Conservation (phyloP, 768 basidiomycete genomes). For the Clitopilus hobsonii region DNA sequence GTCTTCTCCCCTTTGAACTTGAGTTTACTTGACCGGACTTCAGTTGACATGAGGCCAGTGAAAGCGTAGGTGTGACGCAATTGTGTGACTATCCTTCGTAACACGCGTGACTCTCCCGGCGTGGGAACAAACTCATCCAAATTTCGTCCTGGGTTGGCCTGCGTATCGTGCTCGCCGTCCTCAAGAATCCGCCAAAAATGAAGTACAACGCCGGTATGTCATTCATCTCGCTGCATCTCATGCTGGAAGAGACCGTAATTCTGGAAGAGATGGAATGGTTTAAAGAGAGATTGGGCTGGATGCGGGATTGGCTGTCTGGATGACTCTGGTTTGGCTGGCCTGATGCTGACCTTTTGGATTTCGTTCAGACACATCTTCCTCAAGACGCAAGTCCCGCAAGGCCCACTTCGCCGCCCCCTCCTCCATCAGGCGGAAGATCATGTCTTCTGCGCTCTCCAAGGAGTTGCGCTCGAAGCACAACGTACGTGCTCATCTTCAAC, state of each 20-base stretch:
- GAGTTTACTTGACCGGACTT: constrained; percentile 68
- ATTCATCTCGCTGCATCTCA: constrained; percentile 16
- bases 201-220: constrained; percentile 84
- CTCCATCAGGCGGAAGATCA: constrained; percentile 92
- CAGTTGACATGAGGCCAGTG: constrained; percentile 26
- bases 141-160: constrained; percentile 15
- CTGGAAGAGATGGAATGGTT: constrained; percentile 20
- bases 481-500: constrained; percentile 45
- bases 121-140: constrained; percentile 29
- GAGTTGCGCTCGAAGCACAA: constrained; percentile 91
- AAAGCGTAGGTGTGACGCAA: not conserved
- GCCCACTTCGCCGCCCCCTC: constrained; percentile 96
- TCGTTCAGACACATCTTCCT: constrained; percentile 75
- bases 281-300: constrained; percentile 47
- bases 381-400: constrained; percentile 97
- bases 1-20: constrained; percentile 88
- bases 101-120: constrained; percentile 7
- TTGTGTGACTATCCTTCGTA: not conserved
- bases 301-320: constrained; percentile 36
- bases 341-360: constrained; percentile 24
- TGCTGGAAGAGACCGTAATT: constrained; percentile 14
- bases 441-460: constrained; percentile 95
- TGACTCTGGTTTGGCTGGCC: constrained; percentile 25
- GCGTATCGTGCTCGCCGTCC: constrained; percentile 50
- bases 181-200: constrained; percentile 62